A percentile compares a stretch with the other conserved stretches of the same genome.
Conservation (phyloP, 2,329 filamentous ascomycete species). For the Aureobasidium subglaciale region DNA sequence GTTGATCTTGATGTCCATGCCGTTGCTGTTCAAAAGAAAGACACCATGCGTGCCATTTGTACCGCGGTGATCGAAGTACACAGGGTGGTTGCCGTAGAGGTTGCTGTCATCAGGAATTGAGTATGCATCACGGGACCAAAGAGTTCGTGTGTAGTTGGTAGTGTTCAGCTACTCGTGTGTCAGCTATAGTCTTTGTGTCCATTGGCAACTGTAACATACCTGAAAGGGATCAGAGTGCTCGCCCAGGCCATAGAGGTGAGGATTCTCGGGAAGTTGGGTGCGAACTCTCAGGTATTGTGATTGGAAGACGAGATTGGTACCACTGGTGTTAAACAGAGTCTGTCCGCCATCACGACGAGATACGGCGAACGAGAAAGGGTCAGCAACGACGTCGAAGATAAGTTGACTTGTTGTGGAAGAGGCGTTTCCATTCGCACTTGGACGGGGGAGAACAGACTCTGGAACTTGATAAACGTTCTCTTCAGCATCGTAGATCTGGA, state of each 20-base stretch:
- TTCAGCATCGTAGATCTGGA: constrained; percentile 65
- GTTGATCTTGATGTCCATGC: constrained; percentile 70
- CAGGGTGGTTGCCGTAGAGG: constrained; percentile 64
- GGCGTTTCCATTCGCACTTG: constrained; percentile 33
- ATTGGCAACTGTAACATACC: constrained; percentile 17
- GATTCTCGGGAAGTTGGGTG: constrained; percentile 60
- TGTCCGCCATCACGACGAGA: constrained; percentile 50
- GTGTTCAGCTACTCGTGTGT: constrained; percentile 55
- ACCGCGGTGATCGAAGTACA: constrained; percentile 67
- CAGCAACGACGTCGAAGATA: constrained; percentile 46
- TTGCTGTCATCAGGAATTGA: constrained; percentile 53
- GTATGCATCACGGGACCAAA: constrained; percentile 64
- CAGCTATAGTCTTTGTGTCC: constrained; percentile 17
- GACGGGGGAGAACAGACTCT: constrained; percentile 59
- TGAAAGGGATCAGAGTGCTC: constrained; percentile 61
- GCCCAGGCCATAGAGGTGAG: constrained; percentile 70
- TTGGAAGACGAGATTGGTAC: constrained; percentile 63
- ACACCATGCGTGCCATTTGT: constrained; percentile 53
- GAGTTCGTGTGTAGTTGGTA: constrained; percentile 55
- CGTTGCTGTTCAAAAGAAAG: constrained; percentile 65
- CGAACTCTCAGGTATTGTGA: constrained; percentile 68
- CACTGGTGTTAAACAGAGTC: constrained; percentile 63
- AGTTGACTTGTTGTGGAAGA: constrained; percentile 15
- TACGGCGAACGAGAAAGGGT: constrained; percentile 64
- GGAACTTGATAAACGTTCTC: constrained; percentile 69